Evolutionary conservation across 2,329 filamentous ascomycete genomes (phyloP).

Genomic region (Exophiala sp.): DNA sequence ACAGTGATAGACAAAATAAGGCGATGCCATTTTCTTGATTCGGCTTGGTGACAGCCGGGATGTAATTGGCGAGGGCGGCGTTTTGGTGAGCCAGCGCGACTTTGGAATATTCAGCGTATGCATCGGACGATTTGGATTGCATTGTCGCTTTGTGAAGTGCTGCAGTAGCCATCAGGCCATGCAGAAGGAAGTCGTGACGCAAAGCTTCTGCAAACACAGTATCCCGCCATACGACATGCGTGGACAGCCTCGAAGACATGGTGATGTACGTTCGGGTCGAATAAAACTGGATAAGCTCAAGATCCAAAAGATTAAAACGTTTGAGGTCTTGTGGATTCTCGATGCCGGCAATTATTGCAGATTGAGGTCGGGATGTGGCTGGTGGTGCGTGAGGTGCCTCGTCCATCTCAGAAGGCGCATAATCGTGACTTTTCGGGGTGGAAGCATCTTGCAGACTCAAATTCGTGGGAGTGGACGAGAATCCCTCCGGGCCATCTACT

Average conservation of each 20-base stretch:
- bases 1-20: conserved; percentile 26
- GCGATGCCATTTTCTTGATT: conserved; percentile 27
- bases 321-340: conserved; percentile 4
- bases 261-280: conserved; percentile 39
- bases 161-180: conserved; percentile 40
- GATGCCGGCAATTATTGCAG: conserved; percentile 1
- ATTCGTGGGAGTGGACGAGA: conserved; percentile 16
- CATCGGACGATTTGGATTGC: conserved; percentile 24
- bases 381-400: conserved; percentile 5
- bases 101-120: conserved; percentile 26
- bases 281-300: conserved; percentile 46
- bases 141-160: conserved; percentile 39
- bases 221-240: conserved; percentile 38
- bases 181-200: conserved; percentile 41
- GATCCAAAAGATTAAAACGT: conserved; percentile 34
- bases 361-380: conserved; percentile 1
- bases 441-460: conserved; percentile 13
- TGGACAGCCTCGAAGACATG: conserved; percentile 25
- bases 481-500: conserved; percentile 19
- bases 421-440: conserved; percentile 20
- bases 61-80: conserved; percentile 26
- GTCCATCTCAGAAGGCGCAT: conserved; percentile 17
- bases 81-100: conserved; percentile 28
- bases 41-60: conserved; percentile 25
- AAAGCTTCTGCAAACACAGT: conserved; percentile 40